Evolutionary conservation across 1,139 yeast species (phyloP).

Genomic region (Yamadazyma membranifaciens): DNA sequence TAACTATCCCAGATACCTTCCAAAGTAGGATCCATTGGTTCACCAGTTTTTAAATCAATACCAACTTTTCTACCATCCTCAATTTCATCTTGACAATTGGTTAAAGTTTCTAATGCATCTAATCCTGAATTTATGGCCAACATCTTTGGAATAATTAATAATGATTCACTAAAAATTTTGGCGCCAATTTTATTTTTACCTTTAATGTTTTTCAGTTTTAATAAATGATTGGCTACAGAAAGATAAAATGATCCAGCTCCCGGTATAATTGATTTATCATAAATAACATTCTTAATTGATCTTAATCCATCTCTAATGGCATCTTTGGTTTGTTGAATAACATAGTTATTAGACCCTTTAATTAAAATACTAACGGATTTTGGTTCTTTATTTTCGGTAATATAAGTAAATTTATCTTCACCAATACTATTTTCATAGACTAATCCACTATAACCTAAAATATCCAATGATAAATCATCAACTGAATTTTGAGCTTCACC

Average conservation of each 20-base stretch:
- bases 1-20: slow-evolving; percentile 98
- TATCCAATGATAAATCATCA: slow-evolving; percentile 81
- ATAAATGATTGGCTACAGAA: slow-evolving; percentile 71
- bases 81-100: slow-evolving; percentile 88
- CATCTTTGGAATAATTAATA: slow-evolving; percentile 89
- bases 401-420: slow-evolving; percentile 95
- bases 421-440: slow-evolving; percentile 94
- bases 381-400: slow-evolving; percentile 89
- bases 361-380: slow-evolving; percentile 88
- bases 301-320: slow-evolving; percentile 97
- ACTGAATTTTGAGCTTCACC: slow-evolving; percentile 98
- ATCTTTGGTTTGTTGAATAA: slow-evolving; percentile 89
- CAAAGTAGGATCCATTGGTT: slow-evolving; percentile 90
- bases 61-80: slow-evolving; percentile 84
- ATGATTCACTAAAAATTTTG: slow-evolving; percentile 89
- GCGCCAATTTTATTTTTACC: slow-evolving; percentile 91
- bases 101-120: slow-evolving; percentile 86
- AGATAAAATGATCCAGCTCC: slow-evolving; percentile 97
- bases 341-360: slow-evolving; percentile 89
- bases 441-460: slow-evolving; percentile 88
- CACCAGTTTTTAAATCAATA: slow-evolving; percentile 86
- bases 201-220: slow-evolving; percentile 56
- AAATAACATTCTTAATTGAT: slow-evolving; percentile 88
- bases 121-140: slow-evolving; percentile 90
- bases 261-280: slow-evolving; percentile 83